Evolutionary conservation across 371 early-diverging fungal species (phyloP).

Genomic region (Apophysomyces sp.): DNA sequence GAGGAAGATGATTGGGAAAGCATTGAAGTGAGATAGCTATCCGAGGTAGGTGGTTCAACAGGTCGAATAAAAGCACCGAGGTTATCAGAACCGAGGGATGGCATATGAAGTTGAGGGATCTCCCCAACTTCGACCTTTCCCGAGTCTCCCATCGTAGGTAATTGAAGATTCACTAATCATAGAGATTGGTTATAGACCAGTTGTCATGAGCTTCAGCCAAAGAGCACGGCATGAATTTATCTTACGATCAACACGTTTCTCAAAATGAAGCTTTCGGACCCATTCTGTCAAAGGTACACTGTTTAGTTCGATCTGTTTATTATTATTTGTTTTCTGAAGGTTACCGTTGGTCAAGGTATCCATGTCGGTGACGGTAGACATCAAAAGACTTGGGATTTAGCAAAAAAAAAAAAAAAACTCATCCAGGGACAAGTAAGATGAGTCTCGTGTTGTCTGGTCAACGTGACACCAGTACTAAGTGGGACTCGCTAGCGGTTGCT

Average conservation of each 20-base stretch:
- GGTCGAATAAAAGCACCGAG: neutral
- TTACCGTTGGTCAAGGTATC: slow-evolving; percentile 10
- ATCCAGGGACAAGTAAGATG: slow-evolving; percentile 1
- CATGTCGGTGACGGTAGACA: slow-evolving; percentile 6
- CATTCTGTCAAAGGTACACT: slow-evolving; percentile 21
- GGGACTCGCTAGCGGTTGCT: neutral
- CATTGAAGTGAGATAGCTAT: slow-evolving; percentile 25
- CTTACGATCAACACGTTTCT: slow-evolving; percentile 39
- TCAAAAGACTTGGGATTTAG: neutral
- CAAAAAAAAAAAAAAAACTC: neutral
- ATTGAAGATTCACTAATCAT: slow-evolving; percentile 38
- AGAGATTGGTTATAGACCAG: no score
- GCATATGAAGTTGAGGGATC: slow-evolving; percentile 13
- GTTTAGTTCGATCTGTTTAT: neutral
- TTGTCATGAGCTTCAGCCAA: no score
- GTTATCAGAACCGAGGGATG: neutral
- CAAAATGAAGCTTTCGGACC: slow-evolving; percentile 39
- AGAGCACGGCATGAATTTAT: no score
- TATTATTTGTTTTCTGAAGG: neutral
- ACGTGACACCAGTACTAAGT: neutral
- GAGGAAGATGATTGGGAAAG: slow-evolving; percentile 12
- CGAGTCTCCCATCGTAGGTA: slow-evolving; percentile 30
- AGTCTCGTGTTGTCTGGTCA: neutral
- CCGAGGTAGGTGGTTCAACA: slow-evolving; percentile 4
- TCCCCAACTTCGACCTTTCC: slow-evolving; percentile 34